A percentile compares a stretch with the other conserved stretches of the same genome.
phyloP scores from a whole-genome alignment of 2,329 filamentous ascomycete genomes.

The Trichoderma sp. region DNA sequence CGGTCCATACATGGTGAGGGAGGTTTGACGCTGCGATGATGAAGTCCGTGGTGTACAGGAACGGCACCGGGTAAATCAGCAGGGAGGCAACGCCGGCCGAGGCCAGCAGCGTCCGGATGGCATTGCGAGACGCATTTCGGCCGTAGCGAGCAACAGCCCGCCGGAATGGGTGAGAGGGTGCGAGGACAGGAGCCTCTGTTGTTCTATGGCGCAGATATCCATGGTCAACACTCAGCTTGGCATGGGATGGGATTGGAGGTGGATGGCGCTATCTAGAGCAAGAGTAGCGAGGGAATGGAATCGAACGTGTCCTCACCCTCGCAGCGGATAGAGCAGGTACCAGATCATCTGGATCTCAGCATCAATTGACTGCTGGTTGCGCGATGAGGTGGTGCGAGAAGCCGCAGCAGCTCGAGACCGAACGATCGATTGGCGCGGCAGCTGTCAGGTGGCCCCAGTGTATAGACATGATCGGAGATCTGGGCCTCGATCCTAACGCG shows the following conservation, averaged over 20 bases:
- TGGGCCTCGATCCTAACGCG: not conserved
- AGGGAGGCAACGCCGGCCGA: slow-evolving; percentile 71
- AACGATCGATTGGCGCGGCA: not conserved
- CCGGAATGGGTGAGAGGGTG: slow-evolving; percentile 65
- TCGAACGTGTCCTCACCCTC: slow-evolving; percentile 60
- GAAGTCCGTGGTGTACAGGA: slow-evolving; percentile 72
- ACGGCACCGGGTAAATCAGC: slow-evolving; percentile 73
- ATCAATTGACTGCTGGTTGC: not conserved
- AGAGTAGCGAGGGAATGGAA: slow-evolving; percentile 12
- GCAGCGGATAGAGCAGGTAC: slow-evolving; percentile 75
- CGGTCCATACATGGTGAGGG: slow-evolving; percentile 80
- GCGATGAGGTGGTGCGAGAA: not conserved
- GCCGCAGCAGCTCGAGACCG: not conserved
- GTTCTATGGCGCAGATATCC: slow-evolving; percentile 54
- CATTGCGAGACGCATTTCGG: slow-evolving; percentile 69
- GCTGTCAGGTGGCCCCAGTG: not conserved
- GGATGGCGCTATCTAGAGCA: not conserved
- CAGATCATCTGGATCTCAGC: slow-evolving; percentile 60
- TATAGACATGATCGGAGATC: slow-evolving; percentile 17
- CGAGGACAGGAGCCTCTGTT: slow-evolving; percentile 69
- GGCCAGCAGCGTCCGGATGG: slow-evolving; percentile 70
- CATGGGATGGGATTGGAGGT: not conserved
- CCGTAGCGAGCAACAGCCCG: slow-evolving; percentile 68
- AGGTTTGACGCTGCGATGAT: slow-evolving; percentile 70
- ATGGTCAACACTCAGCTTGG: not conserved